These are phyloP conservation scores for Sarocladiaceae sp. DNA, from an alignment of 2,329 filamentous ascomycete species.

Conservation along the genomic window DNA sequence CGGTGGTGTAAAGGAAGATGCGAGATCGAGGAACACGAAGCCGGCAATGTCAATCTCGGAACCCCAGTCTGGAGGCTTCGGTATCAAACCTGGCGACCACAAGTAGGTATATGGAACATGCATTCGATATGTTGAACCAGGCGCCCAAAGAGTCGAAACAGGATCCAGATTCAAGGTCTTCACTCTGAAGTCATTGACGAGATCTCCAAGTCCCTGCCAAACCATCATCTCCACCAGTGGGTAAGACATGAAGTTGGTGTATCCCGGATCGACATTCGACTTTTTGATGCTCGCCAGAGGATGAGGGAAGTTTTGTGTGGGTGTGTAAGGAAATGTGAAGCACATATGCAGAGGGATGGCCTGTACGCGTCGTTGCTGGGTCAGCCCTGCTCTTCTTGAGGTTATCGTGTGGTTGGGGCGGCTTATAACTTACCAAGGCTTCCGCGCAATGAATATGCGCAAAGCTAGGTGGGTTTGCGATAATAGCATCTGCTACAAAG, in stretches of 20 bases:
- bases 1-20: conserved; percentile 54
- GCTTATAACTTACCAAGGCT: conserved; percentile 67
- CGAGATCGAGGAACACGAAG: conserved; percentile 70
- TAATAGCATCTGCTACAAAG: conserved; percentile 73
- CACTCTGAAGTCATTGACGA: conserved; percentile 68
- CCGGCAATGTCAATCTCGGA: conserved; percentile 66
- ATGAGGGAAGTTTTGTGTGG: conserved; percentile 69
- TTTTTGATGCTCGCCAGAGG: conserved; percentile 70
- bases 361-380: too few species aligned
- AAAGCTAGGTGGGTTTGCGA: conserved; percentile 75
- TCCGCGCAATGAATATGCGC: conserved; percentile 77
- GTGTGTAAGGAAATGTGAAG: conserved; percentile 60
- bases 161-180: conserved; percentile 65
- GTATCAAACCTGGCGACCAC: conserved; percentile 60
- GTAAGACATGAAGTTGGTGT: conserved; percentile 77
- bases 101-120: conserved; percentile 73
- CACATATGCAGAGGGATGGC: too few species aligned
- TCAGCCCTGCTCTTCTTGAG: too few species aligned
- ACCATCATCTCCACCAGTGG: conserved; percentile 79
- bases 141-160: conserved; percentile 71
- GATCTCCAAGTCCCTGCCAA: conserved; percentile 80
- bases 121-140: conserved; percentile 63
- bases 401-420: conserved; percentile 40
- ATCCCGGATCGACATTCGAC: conserved; percentile 63
- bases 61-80: conserved; percentile 64